These are phyloP conservation scores for Trifolium repens DNA, from an alignment of 306 rosid species.

Conservation along the genomic window DNA sequence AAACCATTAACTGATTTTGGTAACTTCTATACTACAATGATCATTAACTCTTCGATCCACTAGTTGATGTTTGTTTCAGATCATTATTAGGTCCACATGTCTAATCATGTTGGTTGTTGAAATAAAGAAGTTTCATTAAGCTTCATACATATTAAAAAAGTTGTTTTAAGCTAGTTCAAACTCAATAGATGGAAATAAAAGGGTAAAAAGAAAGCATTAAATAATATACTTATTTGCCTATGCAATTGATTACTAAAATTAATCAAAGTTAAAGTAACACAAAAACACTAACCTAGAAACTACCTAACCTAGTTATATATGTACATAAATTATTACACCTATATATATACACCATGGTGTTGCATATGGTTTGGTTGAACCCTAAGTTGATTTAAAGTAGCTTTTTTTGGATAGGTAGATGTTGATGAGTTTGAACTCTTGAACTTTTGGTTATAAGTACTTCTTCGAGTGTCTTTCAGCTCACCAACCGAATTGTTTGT, in stretches of 20 bases:
- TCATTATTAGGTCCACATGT: slow-evolving; percentile 69
- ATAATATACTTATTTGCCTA: slow-evolving; percentile 40
- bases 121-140: slow-evolving; percentile 60
- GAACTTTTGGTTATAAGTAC: background rate
- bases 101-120: slow-evolving; percentile 93
- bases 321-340: background rate
- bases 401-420: background rate
- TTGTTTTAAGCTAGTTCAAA: slow-evolving; percentile 53
- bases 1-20: slow-evolving; percentile 37
- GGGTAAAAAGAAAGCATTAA: slow-evolving; percentile 41
- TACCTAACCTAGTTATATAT: slow-evolving; percentile 4
- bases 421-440: background rate
- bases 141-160: slow-evolving; percentile 53
- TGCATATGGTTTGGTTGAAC: slow-evolving; percentile 33
- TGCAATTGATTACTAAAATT: slow-evolving; percentile 32
- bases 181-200: background rate
- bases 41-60: slow-evolving; percentile 41
- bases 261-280: slow-evolving; percentile 15
- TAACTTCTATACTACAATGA: slow-evolving; percentile 34
- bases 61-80: slow-evolving; percentile 46
- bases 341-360: background rate
- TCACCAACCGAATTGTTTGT: background rate
- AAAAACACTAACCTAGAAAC: slow-evolving; percentile 10
- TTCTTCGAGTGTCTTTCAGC: background rate
- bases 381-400: slow-evolving; percentile 34